These are phyloP conservation scores for Monosporascus sp. DNA, from an alignment of 2,329 filamentous ascomycete genomes.

Conservation along the genomic window DNA sequence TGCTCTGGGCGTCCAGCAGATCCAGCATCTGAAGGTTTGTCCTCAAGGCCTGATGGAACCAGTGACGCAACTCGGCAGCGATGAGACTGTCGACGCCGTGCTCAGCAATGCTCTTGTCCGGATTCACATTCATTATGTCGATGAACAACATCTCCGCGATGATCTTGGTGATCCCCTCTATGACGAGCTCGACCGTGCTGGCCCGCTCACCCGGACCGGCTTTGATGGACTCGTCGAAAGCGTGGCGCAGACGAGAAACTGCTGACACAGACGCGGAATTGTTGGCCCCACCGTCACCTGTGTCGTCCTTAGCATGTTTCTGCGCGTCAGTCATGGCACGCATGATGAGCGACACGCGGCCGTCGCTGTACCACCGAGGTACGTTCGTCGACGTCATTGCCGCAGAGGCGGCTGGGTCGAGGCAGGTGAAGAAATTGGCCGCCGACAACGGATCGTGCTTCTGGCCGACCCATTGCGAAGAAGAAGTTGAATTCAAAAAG, in stretches of 20 bases:
- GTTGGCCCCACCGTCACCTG: not conserved
- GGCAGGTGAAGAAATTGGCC: constrained; percentile 3
- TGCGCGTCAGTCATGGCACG: constrained; percentile 3
- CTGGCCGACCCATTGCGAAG: no score
- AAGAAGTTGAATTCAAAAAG: no score
- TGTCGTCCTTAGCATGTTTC: not conserved
- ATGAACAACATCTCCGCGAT: constrained; percentile 2
- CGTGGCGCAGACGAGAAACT: not conserved
- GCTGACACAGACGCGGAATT: no score
- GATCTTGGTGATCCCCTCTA: not conserved
- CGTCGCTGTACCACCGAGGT: constrained; percentile 1
- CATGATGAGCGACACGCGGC: constrained; percentile 4
- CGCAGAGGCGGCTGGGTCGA: constrained; percentile 3
- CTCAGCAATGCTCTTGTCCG: constrained; percentile 5
- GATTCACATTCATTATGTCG: constrained; percentile 2
- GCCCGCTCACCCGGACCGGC: not conserved
- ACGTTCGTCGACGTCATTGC: not conserved
- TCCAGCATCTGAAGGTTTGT: no score
- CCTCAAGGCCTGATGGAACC: no score
- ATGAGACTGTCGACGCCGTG: no score
- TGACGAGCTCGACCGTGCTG: not conserved
- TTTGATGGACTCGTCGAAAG: not conserved
- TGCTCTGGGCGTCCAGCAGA: no score
- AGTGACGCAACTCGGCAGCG: no score
- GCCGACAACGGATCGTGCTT: constrained; percentile 1